Percentiles rank a stretch among this genome's conserved stretches.
These are phyloP conservation scores for Globisporangium cystogenes DNA, from an alignment of 352 stramenopile genomes.

Conservation along the genomic window DNA sequence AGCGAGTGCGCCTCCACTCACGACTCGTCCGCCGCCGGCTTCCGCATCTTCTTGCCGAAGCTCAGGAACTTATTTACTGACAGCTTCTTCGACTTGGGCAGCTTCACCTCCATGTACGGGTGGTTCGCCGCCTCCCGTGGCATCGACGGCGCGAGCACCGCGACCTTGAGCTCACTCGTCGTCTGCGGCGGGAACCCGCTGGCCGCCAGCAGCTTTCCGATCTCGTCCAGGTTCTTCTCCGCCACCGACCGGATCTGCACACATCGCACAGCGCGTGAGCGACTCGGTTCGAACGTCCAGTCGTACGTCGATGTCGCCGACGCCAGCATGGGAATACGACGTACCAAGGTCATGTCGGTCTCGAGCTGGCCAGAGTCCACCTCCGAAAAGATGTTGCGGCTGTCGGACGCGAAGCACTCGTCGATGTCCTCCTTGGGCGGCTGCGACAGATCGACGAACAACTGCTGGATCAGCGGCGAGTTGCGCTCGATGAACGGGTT, in stretches of 20 bases:
- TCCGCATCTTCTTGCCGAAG: slow-evolving; percentile 54
- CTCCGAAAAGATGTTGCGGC: slow-evolving; percentile 65
- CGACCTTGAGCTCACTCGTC: slow-evolving; percentile 45
- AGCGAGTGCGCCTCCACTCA: background rate
- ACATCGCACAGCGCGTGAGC: background rate
- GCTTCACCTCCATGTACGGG: slow-evolving; percentile 29
- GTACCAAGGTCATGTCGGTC: slow-evolving; percentile 47
- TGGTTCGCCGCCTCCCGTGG: slow-evolving; percentile 12
- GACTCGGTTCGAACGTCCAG: no score
- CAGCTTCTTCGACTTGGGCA: slow-evolving; percentile 57
- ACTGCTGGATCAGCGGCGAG: slow-evolving; percentile 62
- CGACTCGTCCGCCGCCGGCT: slow-evolving; percentile 24
- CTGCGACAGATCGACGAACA: slow-evolving; percentile 71
- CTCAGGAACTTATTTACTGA: slow-evolving; percentile 73
- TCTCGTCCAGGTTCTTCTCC: slow-evolving; percentile 69
- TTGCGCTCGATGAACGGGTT: slow-evolving; percentile 88
- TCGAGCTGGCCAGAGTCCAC: slow-evolving; percentile 46
- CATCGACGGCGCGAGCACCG: slow-evolving; percentile 25
- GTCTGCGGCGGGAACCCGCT: slow-evolving; percentile 35
- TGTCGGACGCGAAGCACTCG: slow-evolving; percentile 69
- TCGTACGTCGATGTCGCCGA: no score
- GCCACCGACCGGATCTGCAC: slow-evolving; percentile 54
- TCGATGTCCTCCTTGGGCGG: slow-evolving; percentile 61
- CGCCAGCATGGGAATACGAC: no score
- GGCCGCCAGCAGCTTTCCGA: slow-evolving; percentile 55